phyloP scores from a whole-genome alignment of 179 eudicot species.

The Beta corolliflora region DNA sequence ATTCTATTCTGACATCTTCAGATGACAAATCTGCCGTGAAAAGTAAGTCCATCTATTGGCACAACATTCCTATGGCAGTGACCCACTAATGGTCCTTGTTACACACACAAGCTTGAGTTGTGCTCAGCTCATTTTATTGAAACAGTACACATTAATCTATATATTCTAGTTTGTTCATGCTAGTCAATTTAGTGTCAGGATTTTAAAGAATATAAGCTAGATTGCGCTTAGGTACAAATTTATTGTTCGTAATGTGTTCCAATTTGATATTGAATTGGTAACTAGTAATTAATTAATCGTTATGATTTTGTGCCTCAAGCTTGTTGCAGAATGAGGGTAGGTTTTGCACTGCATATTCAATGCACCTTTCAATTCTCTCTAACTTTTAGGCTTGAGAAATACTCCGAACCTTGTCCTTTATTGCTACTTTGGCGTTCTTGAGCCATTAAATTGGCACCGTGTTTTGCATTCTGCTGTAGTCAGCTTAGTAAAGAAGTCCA shows the following conservation, averaged over 20 bases:
- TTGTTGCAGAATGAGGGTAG: neutral
- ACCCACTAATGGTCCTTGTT: neutral
- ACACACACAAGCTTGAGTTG: neutral
- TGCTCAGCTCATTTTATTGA: neutral
- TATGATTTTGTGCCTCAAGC: neutral
- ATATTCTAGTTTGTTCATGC: neutral
- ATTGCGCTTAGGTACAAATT: neutral
- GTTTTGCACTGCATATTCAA: neutral
- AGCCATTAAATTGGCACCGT: neutral
- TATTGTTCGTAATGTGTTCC: neutral
- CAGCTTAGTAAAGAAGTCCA: too few species aligned
- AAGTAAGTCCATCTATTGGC: slow-evolving; percentile 48
- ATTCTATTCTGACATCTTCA: slow-evolving; percentile 40
- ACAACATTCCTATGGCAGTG: neutral
- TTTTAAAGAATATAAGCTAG: neutral
- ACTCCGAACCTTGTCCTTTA: neutral
- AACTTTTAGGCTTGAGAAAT: neutral
- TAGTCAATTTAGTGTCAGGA: neutral
- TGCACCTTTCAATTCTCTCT: neutral
- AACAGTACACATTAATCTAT: neutral
- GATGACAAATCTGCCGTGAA: slow-evolving; percentile 67
- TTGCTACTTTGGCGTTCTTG: neutral
- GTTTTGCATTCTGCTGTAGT: neutral
- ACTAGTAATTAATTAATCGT: neutral
- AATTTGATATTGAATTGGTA: neutral